Percentiles rank a stretch among this genome's conserved stretches.
These are phyloP conservation scores for Syzygium aromaticum DNA, from an alignment of 345 rosid genomes.

Conservation along the genomic window DNA sequence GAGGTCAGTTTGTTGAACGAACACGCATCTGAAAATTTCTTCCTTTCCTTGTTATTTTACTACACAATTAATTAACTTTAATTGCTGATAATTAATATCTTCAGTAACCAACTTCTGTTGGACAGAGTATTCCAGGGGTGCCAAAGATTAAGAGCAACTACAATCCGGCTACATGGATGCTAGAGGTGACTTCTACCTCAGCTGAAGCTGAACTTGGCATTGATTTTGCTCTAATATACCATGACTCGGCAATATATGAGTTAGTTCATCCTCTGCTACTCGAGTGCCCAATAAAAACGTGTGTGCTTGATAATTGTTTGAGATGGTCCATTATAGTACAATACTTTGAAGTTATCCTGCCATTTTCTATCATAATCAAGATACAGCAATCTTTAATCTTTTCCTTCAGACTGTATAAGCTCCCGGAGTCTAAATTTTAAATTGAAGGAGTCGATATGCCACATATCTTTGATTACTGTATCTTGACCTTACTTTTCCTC, in stretches of 20 bases:
- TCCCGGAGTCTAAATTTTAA: background rate
- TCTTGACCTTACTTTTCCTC: background rate
- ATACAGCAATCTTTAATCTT: background rate
- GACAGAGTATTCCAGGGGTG: conserved; percentile 51
- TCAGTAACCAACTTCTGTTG: background rate
- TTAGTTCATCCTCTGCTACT: conserved; percentile 18
- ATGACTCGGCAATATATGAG: conserved; percentile 36
- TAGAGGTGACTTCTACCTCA: conserved; percentile 56
- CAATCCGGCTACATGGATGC: conserved; percentile 87
- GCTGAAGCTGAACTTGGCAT: conserved; percentile 44
- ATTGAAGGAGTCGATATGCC: background rate
- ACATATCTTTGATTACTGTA: background rate
- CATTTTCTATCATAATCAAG: background rate
- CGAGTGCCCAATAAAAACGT: background rate
- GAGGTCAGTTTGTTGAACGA: conserved; percentile 32
- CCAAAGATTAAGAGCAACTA: conserved; percentile 45
- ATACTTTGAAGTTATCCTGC: background rate
- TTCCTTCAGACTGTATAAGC: background rate
- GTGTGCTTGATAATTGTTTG: background rate
- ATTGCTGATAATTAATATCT: background rate
- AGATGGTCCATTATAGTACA: background rate
- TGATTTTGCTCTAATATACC: conserved; percentile 53
- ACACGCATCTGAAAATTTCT: background rate
- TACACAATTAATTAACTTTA: background rate
- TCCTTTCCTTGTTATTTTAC: background rate